A percentile compares a stretch with the other conserved stretches of the same genome.
phyloP scores from a whole-genome alignment of 805 yeast genomes.

The Suhomyces xylopsoci region DNA sequence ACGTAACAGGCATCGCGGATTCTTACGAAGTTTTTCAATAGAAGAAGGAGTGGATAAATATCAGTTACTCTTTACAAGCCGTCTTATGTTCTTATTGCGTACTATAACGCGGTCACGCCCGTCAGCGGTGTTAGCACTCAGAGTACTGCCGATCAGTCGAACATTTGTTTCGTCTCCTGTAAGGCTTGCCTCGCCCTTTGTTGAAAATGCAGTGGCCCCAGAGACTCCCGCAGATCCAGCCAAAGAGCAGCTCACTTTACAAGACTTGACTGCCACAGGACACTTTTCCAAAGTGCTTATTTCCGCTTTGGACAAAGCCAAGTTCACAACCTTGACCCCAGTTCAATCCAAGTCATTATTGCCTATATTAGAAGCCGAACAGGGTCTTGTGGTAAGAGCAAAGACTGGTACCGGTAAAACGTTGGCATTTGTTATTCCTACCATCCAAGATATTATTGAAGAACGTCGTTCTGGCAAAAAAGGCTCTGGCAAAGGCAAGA shows the following conservation, averaged over 20 bases:
- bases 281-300: constrained; percentile 1
- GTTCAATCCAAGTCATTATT: constrained; percentile 65
- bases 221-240: not conserved
- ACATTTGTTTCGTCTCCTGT: not conserved
- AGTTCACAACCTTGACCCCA: constrained; percentile 56
- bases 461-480: constrained; percentile 21
- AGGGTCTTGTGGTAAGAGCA: constrained; percentile 80
- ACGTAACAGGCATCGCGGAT: not conserved
- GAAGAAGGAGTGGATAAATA: not conserved
- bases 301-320: constrained; percentile 39
- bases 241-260: constrained; percentile 2
- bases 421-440: constrained; percentile 80
- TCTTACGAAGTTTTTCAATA: not conserved
- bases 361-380: constrained; percentile 51
- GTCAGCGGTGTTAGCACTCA: not conserved
- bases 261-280: constrained; percentile 5
- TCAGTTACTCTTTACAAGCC: not conserved
- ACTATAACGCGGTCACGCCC: not conserved
- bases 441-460: constrained; percentile 54
- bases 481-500: constrained; percentile 15
- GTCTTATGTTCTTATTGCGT: not conserved
- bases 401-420: constrained; percentile 97
- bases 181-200: not conserved
- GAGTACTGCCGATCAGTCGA: not conserved
- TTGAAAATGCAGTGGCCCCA: not conserved